phyloP scores from a whole-genome alignment of 2,329 filamentous ascomycete genomes.

The Cryphonectria radicalis region DNA sequence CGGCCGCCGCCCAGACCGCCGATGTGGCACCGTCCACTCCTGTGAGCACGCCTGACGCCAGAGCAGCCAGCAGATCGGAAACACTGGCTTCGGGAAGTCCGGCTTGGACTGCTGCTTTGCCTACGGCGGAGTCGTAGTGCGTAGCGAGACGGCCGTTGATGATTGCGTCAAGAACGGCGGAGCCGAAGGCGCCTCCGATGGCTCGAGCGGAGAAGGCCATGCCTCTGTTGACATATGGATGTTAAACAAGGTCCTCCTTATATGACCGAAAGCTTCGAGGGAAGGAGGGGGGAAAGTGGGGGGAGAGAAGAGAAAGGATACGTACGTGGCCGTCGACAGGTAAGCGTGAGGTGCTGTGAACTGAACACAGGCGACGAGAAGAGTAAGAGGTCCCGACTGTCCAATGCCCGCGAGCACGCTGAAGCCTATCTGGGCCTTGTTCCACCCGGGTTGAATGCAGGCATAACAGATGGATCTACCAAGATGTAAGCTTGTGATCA shows the following conservation, averaged over 20 bases:
- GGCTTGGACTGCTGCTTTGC: slow-evolving; percentile 45
- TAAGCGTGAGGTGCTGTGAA: slow-evolving; percentile 58
- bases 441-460: slow-evolving; percentile 48
- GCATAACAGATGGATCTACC: slow-evolving; percentile 50
- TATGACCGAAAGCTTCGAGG: no score
- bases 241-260: neutral
- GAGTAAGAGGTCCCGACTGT: slow-evolving; percentile 53
- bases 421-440: slow-evolving; percentile 50
- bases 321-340: slow-evolving; percentile 53
- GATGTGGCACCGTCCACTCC: slow-evolving; percentile 44
- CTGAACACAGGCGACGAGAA: slow-evolving; percentile 55
- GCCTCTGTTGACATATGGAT: slow-evolving; percentile 35
- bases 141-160: slow-evolving; percentile 50
- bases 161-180: slow-evolving; percentile 55
- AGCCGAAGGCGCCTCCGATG: slow-evolving; percentile 57
- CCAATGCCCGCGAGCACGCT: slow-evolving; percentile 53
- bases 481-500: slow-evolving; percentile 5
- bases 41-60: slow-evolving; percentile 40
- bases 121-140: slow-evolving; percentile 46
- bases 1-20: slow-evolving; percentile 43
- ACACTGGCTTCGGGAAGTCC: slow-evolving; percentile 47
- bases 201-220: slow-evolving; percentile 57
- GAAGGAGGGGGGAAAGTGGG: no score
- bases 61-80: slow-evolving; percentile 43
- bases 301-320: neutral